These are phyloP conservation scores for Hymenoscyphus fraxineus DNA, from an alignment of 2,329 filamentous ascomycete species.

Conservation along the genomic window DNA sequence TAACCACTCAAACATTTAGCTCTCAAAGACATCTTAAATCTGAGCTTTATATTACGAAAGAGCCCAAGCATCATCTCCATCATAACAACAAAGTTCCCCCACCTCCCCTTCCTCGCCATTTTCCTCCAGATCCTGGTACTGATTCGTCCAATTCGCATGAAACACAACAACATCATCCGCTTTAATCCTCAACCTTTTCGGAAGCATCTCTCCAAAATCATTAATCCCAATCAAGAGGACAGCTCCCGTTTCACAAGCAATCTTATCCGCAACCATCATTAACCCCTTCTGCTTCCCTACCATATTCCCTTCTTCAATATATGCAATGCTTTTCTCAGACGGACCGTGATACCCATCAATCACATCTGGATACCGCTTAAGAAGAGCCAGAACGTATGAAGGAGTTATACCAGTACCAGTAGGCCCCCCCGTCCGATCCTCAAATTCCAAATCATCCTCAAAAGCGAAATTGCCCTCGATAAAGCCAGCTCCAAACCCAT, in stretches of 20 bases:
- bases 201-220: constrained; percentile 6
- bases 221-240: constrained; percentile 3
- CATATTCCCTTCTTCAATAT: neutral
- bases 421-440: neutral
- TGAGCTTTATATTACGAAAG: too few species aligned
- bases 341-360: neutral
- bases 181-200: constrained; percentile 3
- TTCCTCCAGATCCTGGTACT: neutral
- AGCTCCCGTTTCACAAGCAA: constrained; percentile 4
- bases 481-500: neutral
- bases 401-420: neutral
- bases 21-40: too few species aligned
- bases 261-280: constrained; percentile 3
- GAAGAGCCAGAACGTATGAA: neutral
- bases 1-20: too few species aligned
- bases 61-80: neutral
- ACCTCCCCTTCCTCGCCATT: neutral
- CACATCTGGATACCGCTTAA: constrained; percentile 7
- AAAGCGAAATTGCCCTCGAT: constrained; percentile 4
- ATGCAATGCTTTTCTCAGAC: neutral
- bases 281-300: constrained; percentile 1
- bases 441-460: neutral
- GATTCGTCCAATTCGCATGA: neutral
- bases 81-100: neutral
- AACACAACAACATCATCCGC: neutral